These are phyloP conservation scores for Penicillium expansum DNA, from an alignment of 2,329 filamentous ascomycete species.

Conservation along the genomic window DNA sequence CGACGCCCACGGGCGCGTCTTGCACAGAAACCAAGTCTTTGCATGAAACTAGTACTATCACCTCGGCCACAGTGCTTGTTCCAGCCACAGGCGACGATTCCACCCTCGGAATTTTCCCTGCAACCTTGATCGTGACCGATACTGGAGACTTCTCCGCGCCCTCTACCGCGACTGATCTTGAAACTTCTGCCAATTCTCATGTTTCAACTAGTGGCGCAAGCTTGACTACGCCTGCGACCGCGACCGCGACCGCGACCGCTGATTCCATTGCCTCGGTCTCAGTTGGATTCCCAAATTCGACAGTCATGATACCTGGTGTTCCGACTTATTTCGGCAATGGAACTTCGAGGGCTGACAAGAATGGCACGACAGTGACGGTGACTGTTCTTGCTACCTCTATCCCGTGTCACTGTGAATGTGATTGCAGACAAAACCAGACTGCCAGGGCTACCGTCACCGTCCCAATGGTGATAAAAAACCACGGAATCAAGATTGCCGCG, in stretches of 20 bases:
- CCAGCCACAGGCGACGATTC: not conserved
- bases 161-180: not conserved
- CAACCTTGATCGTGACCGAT: constrained; percentile 1
- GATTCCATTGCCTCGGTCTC: not conserved
- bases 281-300: not conserved
- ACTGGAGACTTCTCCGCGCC: not conserved
- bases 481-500: not conserved
- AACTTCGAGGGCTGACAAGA: not conserved
- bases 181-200: not conserved
- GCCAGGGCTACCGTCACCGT: not conserved
- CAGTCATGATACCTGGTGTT: not conserved
- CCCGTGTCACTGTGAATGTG: constrained; percentile 1
- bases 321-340: not conserved
- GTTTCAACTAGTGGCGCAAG: not conserved
- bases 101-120: not conserved
- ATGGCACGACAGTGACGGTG: not conserved
- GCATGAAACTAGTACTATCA: not conserved
- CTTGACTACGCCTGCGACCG: not conserved
- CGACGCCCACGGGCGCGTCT: not conserved
- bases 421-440: not conserved
- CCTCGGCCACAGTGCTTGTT: not conserved
- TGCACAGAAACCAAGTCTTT: not conserved
- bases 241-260: not conserved
- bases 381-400: not conserved
- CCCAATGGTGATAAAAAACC: not conserved